A percentile compares a stretch with the other conserved stretches of the same genome.
Conservation (phyloP, 805 yeast genomes). For the Cyberlindnera amylophila region DNA sequence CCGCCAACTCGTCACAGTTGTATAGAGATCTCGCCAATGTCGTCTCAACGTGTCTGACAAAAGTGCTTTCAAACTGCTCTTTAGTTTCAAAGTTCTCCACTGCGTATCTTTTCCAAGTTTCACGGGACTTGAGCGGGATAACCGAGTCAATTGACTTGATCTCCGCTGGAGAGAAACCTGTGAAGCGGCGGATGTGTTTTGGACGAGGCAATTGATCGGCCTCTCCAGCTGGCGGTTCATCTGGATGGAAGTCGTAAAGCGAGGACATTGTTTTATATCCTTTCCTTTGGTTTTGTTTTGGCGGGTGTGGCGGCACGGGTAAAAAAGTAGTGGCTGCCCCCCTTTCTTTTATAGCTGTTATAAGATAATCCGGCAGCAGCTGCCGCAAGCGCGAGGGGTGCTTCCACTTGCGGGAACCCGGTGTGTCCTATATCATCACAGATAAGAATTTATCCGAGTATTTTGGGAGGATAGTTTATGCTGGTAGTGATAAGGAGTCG, state of each 20-base stretch:
- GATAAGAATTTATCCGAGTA: too few relatives aligned
- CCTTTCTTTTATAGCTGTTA: too few relatives aligned
- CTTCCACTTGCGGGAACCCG: too few relatives aligned
- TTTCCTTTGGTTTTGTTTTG: too few relatives aligned
- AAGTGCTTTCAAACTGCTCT: slow-evolving; percentile 60
- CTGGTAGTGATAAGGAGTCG: too few relatives aligned
- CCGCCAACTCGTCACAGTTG: slow-evolving; percentile 90
- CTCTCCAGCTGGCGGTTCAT: slow-evolving; percentile 12
- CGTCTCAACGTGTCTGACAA: slow-evolving; percentile 86
- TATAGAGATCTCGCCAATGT: slow-evolving; percentile 86
- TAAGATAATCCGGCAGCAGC: too few relatives aligned
- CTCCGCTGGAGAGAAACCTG: slow-evolving; percentile 90
- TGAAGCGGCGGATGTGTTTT: slow-evolving; percentile 67
- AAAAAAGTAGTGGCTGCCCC: too few relatives aligned
- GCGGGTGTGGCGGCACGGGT: too few relatives aligned
- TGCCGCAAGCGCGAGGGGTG: too few relatives aligned
- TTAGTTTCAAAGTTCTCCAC: slow-evolving; percentile 43
- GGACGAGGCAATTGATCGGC: slow-evolving; percentile 30
- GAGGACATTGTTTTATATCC: slow-evolving; percentile 4
- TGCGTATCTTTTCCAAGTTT: slow-evolving; percentile 70
- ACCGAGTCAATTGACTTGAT: slow-evolving; percentile 76
- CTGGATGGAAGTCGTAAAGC: slow-evolving; percentile 17
- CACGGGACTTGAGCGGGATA: slow-evolving; percentile 75
- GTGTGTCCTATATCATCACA: too few relatives aligned
- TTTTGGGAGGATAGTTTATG: too few relatives aligned